Conservation (phyloP, 2,329 filamentous ascomycete genomes). For the Colletotrichum gigasporum region DNA sequence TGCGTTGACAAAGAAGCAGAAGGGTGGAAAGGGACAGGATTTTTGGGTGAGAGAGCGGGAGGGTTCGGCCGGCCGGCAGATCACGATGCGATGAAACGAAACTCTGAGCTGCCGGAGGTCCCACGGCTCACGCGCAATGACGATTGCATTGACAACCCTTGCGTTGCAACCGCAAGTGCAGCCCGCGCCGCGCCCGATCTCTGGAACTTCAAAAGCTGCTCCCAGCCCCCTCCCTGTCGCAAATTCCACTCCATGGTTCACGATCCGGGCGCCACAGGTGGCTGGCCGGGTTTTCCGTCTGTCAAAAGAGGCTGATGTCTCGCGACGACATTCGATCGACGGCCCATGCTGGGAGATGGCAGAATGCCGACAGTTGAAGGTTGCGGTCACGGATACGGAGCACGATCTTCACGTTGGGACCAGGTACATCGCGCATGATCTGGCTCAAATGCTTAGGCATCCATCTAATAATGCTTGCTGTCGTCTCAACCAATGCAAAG, state of each 20-base stretch:
- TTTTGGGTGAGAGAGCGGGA: not conserved
- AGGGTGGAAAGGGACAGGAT: not conserved
- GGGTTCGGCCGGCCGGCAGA: conserved; percentile 20
- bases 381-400: not conserved
- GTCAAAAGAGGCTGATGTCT: not conserved
- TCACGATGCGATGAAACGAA: conserved; percentile 32
- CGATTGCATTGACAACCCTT: conserved; percentile 28
- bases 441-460: too few relatives aligned
- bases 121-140: conserved; percentile 26
- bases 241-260: not conserved
- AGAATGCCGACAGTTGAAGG: too few relatives aligned
- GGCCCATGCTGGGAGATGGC: too few relatives aligned
- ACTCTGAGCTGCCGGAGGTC: conserved; percentile 22
- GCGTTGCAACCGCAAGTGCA: too few relatives aligned
- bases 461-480: too few relatives aligned
- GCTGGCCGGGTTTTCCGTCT: not conserved
- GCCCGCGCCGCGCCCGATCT: not conserved
- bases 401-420: not conserved
- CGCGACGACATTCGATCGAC: not conserved
- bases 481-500: too few relatives aligned
- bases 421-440: not conserved
- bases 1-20: not conserved
- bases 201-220: not conserved
- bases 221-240: conserved; percentile 11
- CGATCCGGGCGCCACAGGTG: conserved; percentile 28